These are phyloP conservation scores for Rhizopogon vesiculosus DNA, from an alignment of 768 basidiomycete species.

Conservation along the genomic window DNA sequence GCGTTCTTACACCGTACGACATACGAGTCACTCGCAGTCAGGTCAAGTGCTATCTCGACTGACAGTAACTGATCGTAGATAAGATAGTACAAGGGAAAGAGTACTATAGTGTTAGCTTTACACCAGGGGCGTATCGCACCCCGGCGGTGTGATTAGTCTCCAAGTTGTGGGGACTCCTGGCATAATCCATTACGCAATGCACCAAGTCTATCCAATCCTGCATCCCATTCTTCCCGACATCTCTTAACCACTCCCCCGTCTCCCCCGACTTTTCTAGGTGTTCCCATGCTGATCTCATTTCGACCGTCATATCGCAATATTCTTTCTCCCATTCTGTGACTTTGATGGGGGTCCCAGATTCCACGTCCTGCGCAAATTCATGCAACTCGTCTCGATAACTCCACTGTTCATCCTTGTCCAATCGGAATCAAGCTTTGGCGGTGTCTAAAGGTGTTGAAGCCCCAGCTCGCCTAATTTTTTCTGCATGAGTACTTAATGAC, in stretches of 20 bases:
- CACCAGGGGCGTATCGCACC: no score
- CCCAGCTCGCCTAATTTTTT: no score
- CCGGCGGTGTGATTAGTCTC: no score
- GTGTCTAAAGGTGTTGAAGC: no score
- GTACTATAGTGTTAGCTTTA: no score
- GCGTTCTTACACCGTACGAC: no score
- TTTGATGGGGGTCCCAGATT: slow-evolving; percentile 9
- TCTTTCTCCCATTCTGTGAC: slow-evolving; percentile 48
- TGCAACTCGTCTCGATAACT: slow-evolving; percentile 60
- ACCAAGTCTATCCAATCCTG: slow-evolving; percentile 60
- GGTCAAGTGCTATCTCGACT: no score
- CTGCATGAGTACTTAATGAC: slow-evolving; percentile 29
- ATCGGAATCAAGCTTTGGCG: slow-evolving; percentile 13
- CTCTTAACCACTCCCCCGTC: slow-evolving; percentile 54
- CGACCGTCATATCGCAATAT: background rate
- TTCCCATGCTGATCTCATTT: slow-evolving; percentile 51
- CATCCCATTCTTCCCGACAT: slow-evolving; percentile 53
- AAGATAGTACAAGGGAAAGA: no score
- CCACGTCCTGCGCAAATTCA: slow-evolving; percentile 7
- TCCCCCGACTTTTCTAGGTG: slow-evolving; percentile 51
- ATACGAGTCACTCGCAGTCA: no score
- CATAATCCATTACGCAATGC: slow-evolving; percentile 27
- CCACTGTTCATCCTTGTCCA: slow-evolving; percentile 53
- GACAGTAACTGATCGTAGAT: no score
- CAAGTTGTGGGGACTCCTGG: background rate